phyloP scores from a whole-genome alignment of 2,329 filamentous ascomycete species.

The Microascus cirrosus region DNA sequence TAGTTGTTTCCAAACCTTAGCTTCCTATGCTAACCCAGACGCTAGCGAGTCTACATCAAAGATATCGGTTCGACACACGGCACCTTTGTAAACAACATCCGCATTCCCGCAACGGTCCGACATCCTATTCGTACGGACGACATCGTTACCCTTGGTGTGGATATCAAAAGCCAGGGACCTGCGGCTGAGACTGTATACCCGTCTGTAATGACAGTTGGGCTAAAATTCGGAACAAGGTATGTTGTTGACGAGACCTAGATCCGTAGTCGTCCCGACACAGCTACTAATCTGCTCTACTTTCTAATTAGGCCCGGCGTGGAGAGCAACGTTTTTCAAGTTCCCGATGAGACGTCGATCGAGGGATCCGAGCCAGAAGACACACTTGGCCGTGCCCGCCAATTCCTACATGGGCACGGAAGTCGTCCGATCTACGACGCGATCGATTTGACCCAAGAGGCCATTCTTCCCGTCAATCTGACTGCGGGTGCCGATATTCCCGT shows the following conservation, averaged over 20 bases:
- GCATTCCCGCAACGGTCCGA: background rate
- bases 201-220: background rate
- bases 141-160: constrained; percentile 4
- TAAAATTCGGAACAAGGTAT: background rate
- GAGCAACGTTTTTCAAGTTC: background rate
- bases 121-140: constrained; percentile 3
- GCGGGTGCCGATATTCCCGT: background rate
- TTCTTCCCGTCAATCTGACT: background rate
- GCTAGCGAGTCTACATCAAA: constrained; percentile 4
- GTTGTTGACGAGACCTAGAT: background rate
- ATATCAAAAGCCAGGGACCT: constrained; percentile 2
- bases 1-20: background rate
- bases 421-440: background rate
- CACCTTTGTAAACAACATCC: constrained; percentile 5
- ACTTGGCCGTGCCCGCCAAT: background rate
- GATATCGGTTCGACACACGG: constrained; percentile 7
- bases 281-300: background rate
- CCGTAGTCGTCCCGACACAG: background rate
- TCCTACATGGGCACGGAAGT: background rate
- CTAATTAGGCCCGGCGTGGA: background rate
- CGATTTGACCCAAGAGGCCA: background rate
- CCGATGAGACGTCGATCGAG: background rate
- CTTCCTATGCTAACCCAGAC: background rate
- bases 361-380: background rate
- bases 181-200: background rate